Percentiles rank a stretch among this genome's conserved stretches.
Evolutionary conservation across 257 asterid species (phyloP).

Genomic region (Cynanchum wilfordii): DNA sequence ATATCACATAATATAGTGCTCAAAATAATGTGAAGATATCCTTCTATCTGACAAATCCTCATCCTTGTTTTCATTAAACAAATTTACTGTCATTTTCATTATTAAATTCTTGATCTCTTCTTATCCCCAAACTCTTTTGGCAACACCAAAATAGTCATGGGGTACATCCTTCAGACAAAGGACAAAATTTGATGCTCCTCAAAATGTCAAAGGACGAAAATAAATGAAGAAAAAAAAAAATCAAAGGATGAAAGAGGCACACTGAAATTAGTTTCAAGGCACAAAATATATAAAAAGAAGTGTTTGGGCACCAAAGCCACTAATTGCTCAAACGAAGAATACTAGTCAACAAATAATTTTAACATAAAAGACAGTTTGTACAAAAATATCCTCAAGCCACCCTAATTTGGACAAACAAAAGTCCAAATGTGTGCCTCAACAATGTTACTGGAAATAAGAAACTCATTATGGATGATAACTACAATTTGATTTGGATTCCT

Average conservation of each 20-base stretch:
- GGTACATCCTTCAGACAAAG: neutral
- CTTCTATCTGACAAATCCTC: neutral
- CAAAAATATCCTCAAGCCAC: slow-evolving; percentile 1
- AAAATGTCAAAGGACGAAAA: too few species aligned
- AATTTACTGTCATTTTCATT: too few species aligned
- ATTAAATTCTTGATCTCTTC: neutral
- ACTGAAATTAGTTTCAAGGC: too few species aligned
- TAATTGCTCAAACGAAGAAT: neutral
- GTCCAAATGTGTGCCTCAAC: neutral
- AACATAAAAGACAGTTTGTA: neutral
- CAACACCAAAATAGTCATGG: neutral
- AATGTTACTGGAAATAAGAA: neutral
- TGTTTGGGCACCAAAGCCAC: neutral
- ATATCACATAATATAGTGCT: neutral
- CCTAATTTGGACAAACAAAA: neutral
- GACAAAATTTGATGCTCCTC: too few species aligned
- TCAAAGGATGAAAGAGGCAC: neutral
- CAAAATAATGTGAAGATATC: neutral
- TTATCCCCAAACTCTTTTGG: too few species aligned
- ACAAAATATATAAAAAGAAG: too few species aligned
- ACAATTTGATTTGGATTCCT: slow-evolving; percentile 1
- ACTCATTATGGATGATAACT: neutral
- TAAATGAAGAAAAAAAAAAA: neutral
- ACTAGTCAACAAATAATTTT: neutral
- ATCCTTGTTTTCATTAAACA: neutral